Conservation (phyloP, 129 eudicot species). For the Chrysanthemum seticuspe region DNA sequence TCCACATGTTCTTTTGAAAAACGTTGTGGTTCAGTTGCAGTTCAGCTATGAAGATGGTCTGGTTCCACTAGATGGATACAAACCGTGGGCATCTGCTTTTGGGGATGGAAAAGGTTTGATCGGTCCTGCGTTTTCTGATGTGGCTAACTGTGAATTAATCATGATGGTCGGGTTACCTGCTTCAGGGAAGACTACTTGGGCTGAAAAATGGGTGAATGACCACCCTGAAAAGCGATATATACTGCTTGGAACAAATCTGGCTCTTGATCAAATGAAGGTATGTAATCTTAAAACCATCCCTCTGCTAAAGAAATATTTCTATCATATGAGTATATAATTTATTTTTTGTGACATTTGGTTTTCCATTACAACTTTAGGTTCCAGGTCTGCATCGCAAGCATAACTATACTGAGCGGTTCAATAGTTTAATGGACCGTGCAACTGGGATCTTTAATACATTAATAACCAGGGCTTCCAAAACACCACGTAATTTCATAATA, state of each 20-base stretch:
- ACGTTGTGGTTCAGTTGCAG: slow-evolving; percentile 62
- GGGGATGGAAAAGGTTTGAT: slow-evolving; percentile 46
- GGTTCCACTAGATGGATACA: slow-evolving; percentile 56
- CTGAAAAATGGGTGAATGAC: slow-evolving; percentile 64
- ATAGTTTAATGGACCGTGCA: slow-evolving; percentile 60
- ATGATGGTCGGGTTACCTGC: slow-evolving; percentile 87
- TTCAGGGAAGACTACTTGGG: slow-evolving; percentile 82
- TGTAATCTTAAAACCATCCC: background rate
- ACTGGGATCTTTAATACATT: slow-evolving; percentile 61
- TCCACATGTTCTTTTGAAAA: slow-evolving; percentile 70
- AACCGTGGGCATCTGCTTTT: slow-evolving; percentile 60
- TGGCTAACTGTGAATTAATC: slow-evolving; percentile 48
- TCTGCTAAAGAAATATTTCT: background rate
- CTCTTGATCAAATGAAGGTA: slow-evolving; percentile 76
- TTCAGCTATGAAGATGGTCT: slow-evolving; percentile 65
- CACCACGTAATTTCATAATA: slow-evolving; percentile 64
- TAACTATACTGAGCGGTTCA: slow-evolving; percentile 56
- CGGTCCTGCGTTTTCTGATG: slow-evolving; percentile 54
- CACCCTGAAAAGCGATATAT: slow-evolving; percentile 75
- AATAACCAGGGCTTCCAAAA: slow-evolving; percentile 56
- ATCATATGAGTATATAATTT: background rate
- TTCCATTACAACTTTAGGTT: slow-evolving; percentile 39
- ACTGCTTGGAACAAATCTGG: slow-evolving; percentile 68
- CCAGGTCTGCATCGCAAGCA: slow-evolving; percentile 52
- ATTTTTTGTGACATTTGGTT: slow-evolving; percentile 2